These are phyloP conservation scores for Akebia trifoliata DNA, from an alignment of 164 flowering plant genomes.

Conservation along the genomic window DNA sequence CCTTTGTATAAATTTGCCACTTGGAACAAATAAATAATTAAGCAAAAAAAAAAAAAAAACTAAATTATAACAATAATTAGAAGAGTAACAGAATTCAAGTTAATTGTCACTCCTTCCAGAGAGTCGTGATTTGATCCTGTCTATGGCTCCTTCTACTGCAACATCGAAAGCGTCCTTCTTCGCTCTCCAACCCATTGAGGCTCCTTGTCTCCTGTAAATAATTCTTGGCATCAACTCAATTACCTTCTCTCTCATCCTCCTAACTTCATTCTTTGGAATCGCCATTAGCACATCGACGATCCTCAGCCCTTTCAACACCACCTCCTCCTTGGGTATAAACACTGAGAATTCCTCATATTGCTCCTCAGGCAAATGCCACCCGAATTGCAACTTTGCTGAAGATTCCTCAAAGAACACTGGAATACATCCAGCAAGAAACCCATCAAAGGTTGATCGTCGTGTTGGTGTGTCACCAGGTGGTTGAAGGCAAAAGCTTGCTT, in stretches of 20 bases:
- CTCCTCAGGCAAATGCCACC: constrained; percentile 77
- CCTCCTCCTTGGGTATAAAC: constrained; percentile 84
- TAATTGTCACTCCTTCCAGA: constrained; percentile 10
- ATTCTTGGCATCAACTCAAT: constrained; percentile 68
- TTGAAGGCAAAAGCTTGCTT: constrained; percentile 78
- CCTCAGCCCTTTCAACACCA: constrained; percentile 66
- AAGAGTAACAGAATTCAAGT: not conserved
- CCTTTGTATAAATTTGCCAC: not conserved
- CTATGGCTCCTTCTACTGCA: constrained; percentile 63
- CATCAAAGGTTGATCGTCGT: constrained; percentile 78
- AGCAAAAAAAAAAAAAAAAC: not conserved
- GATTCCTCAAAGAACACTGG: constrained; percentile 95
- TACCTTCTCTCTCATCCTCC: constrained; percentile 78
- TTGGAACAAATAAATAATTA: constrained; percentile 9
- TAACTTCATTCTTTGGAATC: constrained; percentile 48
- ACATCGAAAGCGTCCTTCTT: constrained; percentile 85
- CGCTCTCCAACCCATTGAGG: constrained; percentile 49
- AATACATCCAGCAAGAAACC: constrained; percentile 80
- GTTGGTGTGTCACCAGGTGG: constrained; percentile 98
- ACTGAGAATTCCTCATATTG: constrained; percentile 67
- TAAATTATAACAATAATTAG: not conserved
- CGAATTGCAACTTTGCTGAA: constrained; percentile 64
- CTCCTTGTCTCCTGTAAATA: constrained; percentile 75
- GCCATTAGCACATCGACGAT: constrained; percentile 61
- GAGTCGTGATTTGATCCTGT: constrained; percentile 47